phyloP scores from a whole-genome alignment of 495 filamentous ascomycete genomes.

The Friedmanniomyces endolithicus region DNA sequence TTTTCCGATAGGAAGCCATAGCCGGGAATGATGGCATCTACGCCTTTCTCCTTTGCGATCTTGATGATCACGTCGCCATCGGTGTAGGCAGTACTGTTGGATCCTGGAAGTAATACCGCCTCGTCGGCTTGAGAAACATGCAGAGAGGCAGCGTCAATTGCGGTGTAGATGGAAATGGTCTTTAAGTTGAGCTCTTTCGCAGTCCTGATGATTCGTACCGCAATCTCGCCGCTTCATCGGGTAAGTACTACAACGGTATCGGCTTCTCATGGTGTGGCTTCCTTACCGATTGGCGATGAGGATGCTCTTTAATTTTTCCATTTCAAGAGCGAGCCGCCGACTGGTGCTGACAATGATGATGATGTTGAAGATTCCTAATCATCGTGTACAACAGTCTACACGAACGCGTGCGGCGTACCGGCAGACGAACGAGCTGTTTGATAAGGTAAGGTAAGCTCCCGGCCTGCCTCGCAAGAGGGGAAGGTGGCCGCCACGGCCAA shows the following conservation, averaged over 20 bases:
- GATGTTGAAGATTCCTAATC: no score
- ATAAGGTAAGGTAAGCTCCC: neutral
- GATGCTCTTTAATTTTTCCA: slow-evolving; percentile 24
- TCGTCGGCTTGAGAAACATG: slow-evolving; percentile 44
- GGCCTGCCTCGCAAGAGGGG: neutral
- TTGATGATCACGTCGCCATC: slow-evolving; percentile 39
- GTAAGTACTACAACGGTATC: neutral
- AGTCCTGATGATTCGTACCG: slow-evolving; percentile 23
- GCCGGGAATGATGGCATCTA: slow-evolving; percentile 42
- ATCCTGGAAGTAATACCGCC: slow-evolving; percentile 37
- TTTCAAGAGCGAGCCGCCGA: neutral
- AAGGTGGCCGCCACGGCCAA: neutral
- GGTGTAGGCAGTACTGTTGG: slow-evolving; percentile 36
- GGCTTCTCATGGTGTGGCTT: neutral
- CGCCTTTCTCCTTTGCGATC: slow-evolving; percentile 34
- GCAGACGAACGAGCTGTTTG: no score
- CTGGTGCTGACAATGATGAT: neutral
- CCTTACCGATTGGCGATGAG: slow-evolving; percentile 44
- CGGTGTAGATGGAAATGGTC: slow-evolving; percentile 44
- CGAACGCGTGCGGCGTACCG: no score
- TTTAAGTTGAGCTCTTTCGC: slow-evolving; percentile 31
- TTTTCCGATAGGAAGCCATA: slow-evolving; percentile 52
- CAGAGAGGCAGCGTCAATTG: slow-evolving; percentile 41
- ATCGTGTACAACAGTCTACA: no score
- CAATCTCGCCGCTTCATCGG: neutral